A percentile compares a stretch with the other conserved stretches of the same genome.
These are phyloP conservation scores for Ophiostoma himal-ulmi DNA, from an alignment of 2,329 filamentous ascomycete genomes.

Conservation along the genomic window DNA sequence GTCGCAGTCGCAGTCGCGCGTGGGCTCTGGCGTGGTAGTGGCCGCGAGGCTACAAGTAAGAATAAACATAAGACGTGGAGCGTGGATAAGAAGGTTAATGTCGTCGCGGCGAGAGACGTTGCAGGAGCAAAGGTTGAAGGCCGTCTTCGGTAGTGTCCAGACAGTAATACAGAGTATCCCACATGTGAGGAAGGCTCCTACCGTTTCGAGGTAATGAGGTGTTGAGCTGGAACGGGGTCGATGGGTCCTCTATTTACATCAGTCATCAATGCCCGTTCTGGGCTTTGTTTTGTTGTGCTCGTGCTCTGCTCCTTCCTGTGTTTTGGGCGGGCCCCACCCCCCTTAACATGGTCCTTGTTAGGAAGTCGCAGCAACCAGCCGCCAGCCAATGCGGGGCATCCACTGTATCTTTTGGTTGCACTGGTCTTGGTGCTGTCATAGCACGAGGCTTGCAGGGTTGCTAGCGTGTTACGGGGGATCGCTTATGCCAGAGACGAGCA, in stretches of 20 bases:
- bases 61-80: conserved; percentile 1
- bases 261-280: neutral
- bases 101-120: neutral
- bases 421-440: neutral
- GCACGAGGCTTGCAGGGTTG: neutral
- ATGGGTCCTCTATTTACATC: conserved; percentile 9
- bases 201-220: neutral
- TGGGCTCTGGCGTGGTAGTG: neutral
- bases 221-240: neutral
- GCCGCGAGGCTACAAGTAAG: conserved; percentile 1
- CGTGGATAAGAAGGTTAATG: neutral
- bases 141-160: neutral
- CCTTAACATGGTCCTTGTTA: neutral
- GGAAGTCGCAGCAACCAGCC: conserved; percentile 12
- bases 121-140: neutral
- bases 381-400: neutral
- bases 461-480: neutral
- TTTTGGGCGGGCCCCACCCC: conserved; percentile 9
- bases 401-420: neutral
- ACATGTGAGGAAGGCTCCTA: neutral
- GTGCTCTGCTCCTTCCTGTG: conserved; percentile 1
- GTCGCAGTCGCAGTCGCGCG: too few relatives aligned
- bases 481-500: too few relatives aligned
- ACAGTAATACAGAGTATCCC: neutral
- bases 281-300: conserved; percentile 8